Percentiles rank a stretch among this genome's conserved stretches.
phyloP scores from a whole-genome alignment of 1,139 yeast genomes.

The Pichia norvegensis region DNA sequence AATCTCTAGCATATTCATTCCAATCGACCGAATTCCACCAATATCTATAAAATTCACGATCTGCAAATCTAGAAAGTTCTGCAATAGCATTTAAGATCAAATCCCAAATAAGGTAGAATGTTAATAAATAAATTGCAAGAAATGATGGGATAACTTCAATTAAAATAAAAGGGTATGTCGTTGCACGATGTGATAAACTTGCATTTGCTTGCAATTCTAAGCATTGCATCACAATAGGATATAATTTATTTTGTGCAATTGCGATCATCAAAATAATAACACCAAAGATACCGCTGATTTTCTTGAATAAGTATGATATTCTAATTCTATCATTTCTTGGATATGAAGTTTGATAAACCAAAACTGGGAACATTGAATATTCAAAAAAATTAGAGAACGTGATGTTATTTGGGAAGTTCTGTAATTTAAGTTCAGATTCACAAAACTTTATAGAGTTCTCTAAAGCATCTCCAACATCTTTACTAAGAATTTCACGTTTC shows the following conservation, averaged over 20 bases:
- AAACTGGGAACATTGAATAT: slow-evolving; percentile 85
- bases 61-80: slow-evolving; percentile 78
- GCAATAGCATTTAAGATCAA: slow-evolving; percentile 83
- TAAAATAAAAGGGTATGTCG: slow-evolving; percentile 52
- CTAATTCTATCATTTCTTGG: slow-evolving; percentile 70
- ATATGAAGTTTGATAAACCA: slow-evolving; percentile 71
- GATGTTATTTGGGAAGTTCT: slow-evolving; percentile 65
- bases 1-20: slow-evolving; percentile 88
- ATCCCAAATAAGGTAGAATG: slow-evolving; percentile 91
- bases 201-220: slow-evolving; percentile 42
- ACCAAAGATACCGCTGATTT: slow-evolving; percentile 76
- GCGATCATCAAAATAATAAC: slow-evolving; percentile 75
- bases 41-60: slow-evolving; percentile 85
- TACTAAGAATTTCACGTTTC: slow-evolving; percentile 23
- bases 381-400: slow-evolving; percentile 58
- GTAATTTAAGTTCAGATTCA: slow-evolving; percentile 52
- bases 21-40: slow-evolving; percentile 98
- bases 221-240: slow-evolving; percentile 66
- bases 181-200: slow-evolving; percentile 36
- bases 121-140: slow-evolving; percentile 61
- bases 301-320: slow-evolving; percentile 62
- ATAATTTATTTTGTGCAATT: slow-evolving; percentile 69
- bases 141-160: slow-evolving; percentile 79
- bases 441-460: slow-evolving; percentile 52
- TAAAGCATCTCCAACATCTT: slow-evolving; percentile 30